A percentile compares a stretch with the other conserved stretches of the same genome.
Evolutionary conservation across 352 stramenopile species (phyloP).

Genomic region (Sclerospora graminicola): DNA sequence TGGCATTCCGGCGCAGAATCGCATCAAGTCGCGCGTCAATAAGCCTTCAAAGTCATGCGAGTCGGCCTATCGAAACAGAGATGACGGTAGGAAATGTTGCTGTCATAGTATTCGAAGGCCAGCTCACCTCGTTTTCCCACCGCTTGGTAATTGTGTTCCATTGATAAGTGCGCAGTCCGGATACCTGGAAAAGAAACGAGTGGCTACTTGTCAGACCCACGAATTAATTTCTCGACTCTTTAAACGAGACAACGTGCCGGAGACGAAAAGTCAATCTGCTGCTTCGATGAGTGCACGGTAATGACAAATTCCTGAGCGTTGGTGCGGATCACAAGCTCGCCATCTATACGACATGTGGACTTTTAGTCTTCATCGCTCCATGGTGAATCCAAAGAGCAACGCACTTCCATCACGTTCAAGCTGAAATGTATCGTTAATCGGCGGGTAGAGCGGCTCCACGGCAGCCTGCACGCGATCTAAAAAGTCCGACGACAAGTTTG

Average conservation of each 20-base stretch:
- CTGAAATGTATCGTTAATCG: slow-evolving; percentile 48
- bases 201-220: neutral
- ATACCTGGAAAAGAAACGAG: slow-evolving; percentile 32
- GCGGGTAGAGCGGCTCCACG: slow-evolving; percentile 47
- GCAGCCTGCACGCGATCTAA: slow-evolving; percentile 55
- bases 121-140: slow-evolving; percentile 66
- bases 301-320: slow-evolving; percentile 54
- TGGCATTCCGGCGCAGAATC: slow-evolving; percentile 55
- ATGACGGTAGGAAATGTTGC: slow-evolving; percentile 3
- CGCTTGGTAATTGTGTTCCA: slow-evolving; percentile 60
- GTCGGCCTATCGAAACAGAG: slow-evolving; percentile 31
- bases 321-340: slow-evolving; percentile 35
- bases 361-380: neutral
- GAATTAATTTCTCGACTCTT: neutral
- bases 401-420: slow-evolving; percentile 33
- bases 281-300: slow-evolving; percentile 40
- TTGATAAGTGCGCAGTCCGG: slow-evolving; percentile 54
- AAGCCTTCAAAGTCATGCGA: slow-evolving; percentile 73
- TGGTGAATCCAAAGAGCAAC: neutral
- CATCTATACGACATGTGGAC: slow-evolving; percentile 9
- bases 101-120: neutral
- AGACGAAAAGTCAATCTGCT: slow-evolving; percentile 61
- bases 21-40: slow-evolving; percentile 75
- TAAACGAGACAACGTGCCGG: slow-evolving; percentile 19
- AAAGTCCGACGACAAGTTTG: slow-evolving; percentile 33